Evolutionary conservation across 768 basidiomycete genomes (phyloP).

Genomic region (Hygrophoropsis aurantiaca): DNA sequence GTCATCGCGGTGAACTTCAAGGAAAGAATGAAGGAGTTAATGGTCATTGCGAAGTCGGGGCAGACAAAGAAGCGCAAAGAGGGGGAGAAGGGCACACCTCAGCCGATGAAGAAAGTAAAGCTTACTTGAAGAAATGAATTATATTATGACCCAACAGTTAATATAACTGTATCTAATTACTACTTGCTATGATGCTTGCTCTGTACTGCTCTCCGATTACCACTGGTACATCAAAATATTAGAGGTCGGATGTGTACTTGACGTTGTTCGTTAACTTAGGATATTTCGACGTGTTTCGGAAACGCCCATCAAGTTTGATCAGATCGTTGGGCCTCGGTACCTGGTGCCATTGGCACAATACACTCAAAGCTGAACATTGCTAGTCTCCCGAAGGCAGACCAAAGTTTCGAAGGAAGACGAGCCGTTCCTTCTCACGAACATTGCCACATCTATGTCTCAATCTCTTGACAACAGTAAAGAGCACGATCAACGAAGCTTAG

Average conservation of each 20-base stretch:
- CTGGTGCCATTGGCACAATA: too few relatives aligned
- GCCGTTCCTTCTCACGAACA: too few relatives aligned
- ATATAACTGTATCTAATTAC: conserved; percentile 23
- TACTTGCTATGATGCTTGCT: conserved; percentile 31
- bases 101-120: conserved; percentile 69
- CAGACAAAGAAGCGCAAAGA: conserved; percentile 75
- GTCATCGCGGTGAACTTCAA: conserved; percentile 50
- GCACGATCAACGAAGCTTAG: conserved; percentile 18
- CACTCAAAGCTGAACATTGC: too few relatives aligned
- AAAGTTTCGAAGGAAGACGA: too few relatives aligned
- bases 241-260: too few relatives aligned
- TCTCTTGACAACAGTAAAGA: conserved; percentile 13
- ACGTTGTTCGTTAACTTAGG: too few relatives aligned
- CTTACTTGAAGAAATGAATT: conserved; percentile 42
- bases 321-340: too few relatives aligned
- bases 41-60: conserved; percentile 42
- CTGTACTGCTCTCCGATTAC: conserved; percentile 19
- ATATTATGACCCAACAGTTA: conserved; percentile 23
- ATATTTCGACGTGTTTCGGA: too few relatives aligned
- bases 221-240: neutral
- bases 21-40: conserved; percentile 53
- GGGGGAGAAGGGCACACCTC: conserved; percentile 59
- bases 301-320: too few relatives aligned
- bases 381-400: too few relatives aligned
- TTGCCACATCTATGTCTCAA: too few relatives aligned